These are phyloP conservation scores for Clonostachys rosea DNA, from an alignment of 2,329 filamentous ascomycete genomes.

Conservation along the genomic window DNA sequence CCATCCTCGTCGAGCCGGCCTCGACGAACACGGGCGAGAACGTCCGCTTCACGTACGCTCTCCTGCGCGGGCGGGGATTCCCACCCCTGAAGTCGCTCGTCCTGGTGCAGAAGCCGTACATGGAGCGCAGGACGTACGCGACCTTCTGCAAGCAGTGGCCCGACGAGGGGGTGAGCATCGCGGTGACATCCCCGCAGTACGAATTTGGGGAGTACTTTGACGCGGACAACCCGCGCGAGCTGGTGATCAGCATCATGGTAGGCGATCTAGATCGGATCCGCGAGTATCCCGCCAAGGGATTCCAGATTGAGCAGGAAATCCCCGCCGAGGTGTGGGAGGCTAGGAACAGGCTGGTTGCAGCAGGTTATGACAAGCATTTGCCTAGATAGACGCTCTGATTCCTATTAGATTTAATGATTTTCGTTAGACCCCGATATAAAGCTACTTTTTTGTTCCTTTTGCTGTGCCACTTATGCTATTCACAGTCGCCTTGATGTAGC, in stretches of 20 bases:
- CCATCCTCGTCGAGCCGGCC: conserved; percentile 29
- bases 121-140: conserved; percentile 39
- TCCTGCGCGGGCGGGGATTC: conserved; percentile 21
- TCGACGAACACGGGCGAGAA: conserved; percentile 43
- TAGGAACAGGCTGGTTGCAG: conserved; percentile 28
- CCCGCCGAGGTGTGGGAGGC: conserved; percentile 34
- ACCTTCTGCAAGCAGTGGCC: conserved; percentile 43
- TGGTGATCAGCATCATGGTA: conserved; percentile 38
- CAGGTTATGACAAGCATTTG: conserved; percentile 30
- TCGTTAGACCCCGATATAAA: too few species aligned
- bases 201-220: conserved; percentile 33
- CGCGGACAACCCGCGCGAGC: conserved; percentile 28
- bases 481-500: conserved; percentile 57
- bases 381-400: conserved; percentile 13
- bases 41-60: conserved; percentile 32
- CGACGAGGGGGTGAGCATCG: conserved; percentile 20
- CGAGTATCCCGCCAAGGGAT: conserved; percentile 35
- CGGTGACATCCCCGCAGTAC: conserved; percentile 33
- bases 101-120: conserved; percentile 43
- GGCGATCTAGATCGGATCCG: conserved; percentile 36
- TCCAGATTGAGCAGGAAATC: conserved; percentile 36
- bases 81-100: conserved; percentile 22
- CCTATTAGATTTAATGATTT: too few species aligned
- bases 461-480: too few species aligned
- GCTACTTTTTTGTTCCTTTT: too few species aligned